A percentile compares a stretch with the other conserved stretches of the same genome.
Conservation (phyloP, 2,329 filamentous ascomycete genomes). For the Xylariaceae sp. region DNA sequence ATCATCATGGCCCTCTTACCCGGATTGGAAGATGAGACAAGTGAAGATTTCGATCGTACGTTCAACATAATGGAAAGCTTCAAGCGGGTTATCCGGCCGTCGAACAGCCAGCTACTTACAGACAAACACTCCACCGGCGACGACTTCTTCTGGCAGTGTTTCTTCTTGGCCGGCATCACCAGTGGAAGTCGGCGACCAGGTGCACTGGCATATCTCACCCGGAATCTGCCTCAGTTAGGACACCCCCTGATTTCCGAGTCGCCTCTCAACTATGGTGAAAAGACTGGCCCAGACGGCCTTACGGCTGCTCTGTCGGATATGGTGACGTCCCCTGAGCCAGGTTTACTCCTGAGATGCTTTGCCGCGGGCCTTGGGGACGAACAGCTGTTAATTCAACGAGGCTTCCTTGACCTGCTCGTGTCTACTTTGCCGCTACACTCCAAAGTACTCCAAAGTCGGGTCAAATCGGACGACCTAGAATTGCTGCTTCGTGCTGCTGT, state of each 20-base stretch:
- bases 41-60: conserved; percentile 92
- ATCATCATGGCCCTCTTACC: conserved; percentile 85
- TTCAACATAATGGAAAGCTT: conserved; percentile 72
- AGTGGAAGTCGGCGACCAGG: conserved; percentile 79
- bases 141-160: conserved; percentile 96
- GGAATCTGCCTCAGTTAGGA: conserved; percentile 70
- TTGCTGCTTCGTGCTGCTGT: conserved; percentile 75
- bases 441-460: conserved; percentile 67
- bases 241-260: conserved; percentile 33
- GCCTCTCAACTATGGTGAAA: conserved; percentile 30
- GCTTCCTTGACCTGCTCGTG: conserved; percentile 88
- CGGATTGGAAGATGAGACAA: conserved; percentile 90
- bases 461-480: conserved; percentile 71
- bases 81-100: conserved; percentile 59
- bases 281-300: conserved; percentile 40
- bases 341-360: conserved; percentile 84
- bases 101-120: conserved; percentile 45
- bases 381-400: conserved; percentile 86
- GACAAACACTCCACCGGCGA: conserved; percentile 57
- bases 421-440: conserved; percentile 84
- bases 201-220: conserved; percentile 77
- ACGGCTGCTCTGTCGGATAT: conserved; percentile 55
- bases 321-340: conserved; percentile 85
- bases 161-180: conserved; percentile 90
- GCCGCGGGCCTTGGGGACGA: conserved; percentile 82